Evolutionary conservation across 1,139 yeast genomes (phyloP), one percentile per base, ranked within the genome.

Genomic region (Zygosaccharomyces pseudobailii): DNA sequence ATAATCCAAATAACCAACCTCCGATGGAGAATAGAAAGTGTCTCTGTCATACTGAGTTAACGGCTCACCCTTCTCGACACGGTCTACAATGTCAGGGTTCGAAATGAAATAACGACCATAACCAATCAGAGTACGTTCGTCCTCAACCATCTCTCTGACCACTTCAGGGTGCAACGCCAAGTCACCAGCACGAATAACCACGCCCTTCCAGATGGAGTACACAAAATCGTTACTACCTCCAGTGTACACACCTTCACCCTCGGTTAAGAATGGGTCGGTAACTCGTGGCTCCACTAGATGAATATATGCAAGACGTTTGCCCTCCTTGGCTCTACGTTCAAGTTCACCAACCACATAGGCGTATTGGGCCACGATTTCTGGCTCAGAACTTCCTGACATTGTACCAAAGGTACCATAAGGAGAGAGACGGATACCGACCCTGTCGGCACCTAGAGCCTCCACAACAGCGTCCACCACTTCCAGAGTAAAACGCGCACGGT

Each of bases 401-500:
- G 59, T 54, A 49, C 67, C 67, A 43, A 63, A 66, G 10, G 70
- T 52, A 69, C 71, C 65, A 61, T 71, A 56, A 37, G 90, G 90
- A 7, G 87, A 79, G 9, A 84, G 56, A 64, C 89, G 73, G 47
- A 82, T 63, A 25, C 78, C 85, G 25, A 79, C 69, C 52, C 70
- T 73, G 9, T 72, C 71, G 21, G 78, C 73, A 27, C 87, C 87
- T 51, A 82, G 63, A 5, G 75, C 75, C 5, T 69, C 78, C 35
- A 66, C 60, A 9, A 78, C 59, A 9, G 75, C 78, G 53, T 80
- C 85, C 40, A 83, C 65, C 23, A 81, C 70, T 57, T 82, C 84
- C 36, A 83, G 68, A 8, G 73, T 55, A 55, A 83, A 74, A 49
- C 85, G 70, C 23, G 83, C 73, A 53, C 87, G 73, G 68, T 83